Evolutionary conservation across 2,329 filamentous ascomycete genomes (phyloP), one percentile per base, ranked within the genome.

Genomic region (Cercospora nicotianae): DNA sequence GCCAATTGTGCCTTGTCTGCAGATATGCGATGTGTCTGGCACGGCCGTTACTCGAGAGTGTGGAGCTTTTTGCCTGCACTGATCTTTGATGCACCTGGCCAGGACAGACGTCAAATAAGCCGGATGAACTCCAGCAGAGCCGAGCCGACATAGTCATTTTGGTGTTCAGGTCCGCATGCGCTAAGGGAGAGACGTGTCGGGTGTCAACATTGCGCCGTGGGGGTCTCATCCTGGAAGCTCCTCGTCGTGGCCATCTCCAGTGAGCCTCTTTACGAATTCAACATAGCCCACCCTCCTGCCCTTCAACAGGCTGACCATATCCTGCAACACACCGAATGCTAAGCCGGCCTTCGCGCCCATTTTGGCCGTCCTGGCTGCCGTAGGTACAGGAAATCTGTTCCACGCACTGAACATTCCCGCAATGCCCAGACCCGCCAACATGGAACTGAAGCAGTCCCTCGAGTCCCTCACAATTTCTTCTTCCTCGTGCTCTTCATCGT

Each of bases 351-450:
- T 83, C 57, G 97, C 82, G 1, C 93, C 94, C 73, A 91, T 87
- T 77, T 89, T 91, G 61, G 93, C 93, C 53, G 92, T 95, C 69
- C 82, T 76, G 42, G 81, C 81, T 20, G 82, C 80, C 26, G 80
- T 83, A 23, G 90, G 88, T 31, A 94, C 81, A 36, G 93, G 91
- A 75, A 97, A 92, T 51, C 89, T 87, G 83, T 94, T 91, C 87
- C 91, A 91, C 67, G 93, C 82, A 77, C 93, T 96, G 83, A 97
- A 97, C 8, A 89, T 85, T 2, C 94, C 94, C 0, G 94, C 92
- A 39, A 95, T 90, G 0, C 91, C 91, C 78, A 97, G 82, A 58
- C 92, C 94, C 28, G 95, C 93, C 67, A 94, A 85, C 5, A 93
- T 87, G 0, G 92, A 96, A 71, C 91, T 94, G 74, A 92, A 77